Evolutionary conservation across 495 filamentous ascomycete species (phyloP), one percentile per base, ranked within the genome.

Genomic region (Penicillium cinerascens): DNA sequence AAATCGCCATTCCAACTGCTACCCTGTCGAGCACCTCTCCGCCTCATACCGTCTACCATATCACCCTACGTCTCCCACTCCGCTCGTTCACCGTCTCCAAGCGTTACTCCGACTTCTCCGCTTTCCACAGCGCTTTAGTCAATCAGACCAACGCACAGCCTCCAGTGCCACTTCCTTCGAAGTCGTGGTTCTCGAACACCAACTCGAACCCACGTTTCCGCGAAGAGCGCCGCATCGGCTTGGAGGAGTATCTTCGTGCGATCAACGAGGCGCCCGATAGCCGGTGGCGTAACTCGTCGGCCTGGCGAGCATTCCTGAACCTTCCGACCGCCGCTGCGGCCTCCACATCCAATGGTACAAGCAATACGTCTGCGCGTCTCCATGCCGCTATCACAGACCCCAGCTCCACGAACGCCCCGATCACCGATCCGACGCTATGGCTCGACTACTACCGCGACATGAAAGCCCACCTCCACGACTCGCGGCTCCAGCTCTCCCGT

Each of bases 81-180:
- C 87, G 90, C 52, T 90, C 89, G 47, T 89, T 90, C 66, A 87
- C 86, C 63, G 78, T 96, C 54, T 83, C 86, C 55, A 97, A 97
- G 72, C 91, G 93, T 60, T 98, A 97, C 81, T 92, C 86, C 48
- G 95, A 97, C 67, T 97, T 98, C 72, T 73, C 77, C 42, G 67
- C 81, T 52, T 85, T 98, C 50, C 84, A 98, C 76, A 59, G 67
- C n/a, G 59, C 80, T 21, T 82, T 98, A 8, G 76, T 75, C 59
- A 70, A 79, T 51, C 76, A 85, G 59, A 82, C 85, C 43, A 83
- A 83, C 67, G 35, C 71, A 13, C 58, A 79, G 10, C 87, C 86
- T 0, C 86, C 92, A 22, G 69, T 71, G 9, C 72, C 89, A 2
- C 77, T 95, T 7, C 92, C 92, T 13, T 61, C 73, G 11, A 97